Evolutionary conservation across 1,284 basidiomycete species (phyloP).

Genomic region (Trametes sp.): DNA sequence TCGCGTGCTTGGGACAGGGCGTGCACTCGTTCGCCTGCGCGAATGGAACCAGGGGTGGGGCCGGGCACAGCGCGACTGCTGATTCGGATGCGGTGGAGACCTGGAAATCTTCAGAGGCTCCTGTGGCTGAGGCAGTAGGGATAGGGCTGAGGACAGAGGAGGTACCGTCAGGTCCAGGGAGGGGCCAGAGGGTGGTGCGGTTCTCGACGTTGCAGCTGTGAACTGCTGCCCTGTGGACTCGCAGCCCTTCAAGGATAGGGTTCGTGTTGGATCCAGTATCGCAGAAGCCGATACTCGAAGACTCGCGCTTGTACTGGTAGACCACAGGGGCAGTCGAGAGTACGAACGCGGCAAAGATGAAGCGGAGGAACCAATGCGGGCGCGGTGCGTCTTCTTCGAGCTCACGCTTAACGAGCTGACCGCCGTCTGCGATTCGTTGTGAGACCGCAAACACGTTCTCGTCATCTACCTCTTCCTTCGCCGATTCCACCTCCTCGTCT

Average conservation of each 20-base stretch:
- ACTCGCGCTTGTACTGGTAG: conserved; percentile 69
- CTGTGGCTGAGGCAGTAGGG: conserved; percentile 27
- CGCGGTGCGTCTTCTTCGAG: not conserved
- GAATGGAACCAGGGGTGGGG: conserved; percentile 61
- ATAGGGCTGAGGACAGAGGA: conserved; percentile 29
- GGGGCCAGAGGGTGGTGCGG: conserved; percentile 48
- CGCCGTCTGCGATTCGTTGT: conserved; percentile 46
- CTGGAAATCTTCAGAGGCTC: not conserved
- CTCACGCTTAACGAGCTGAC: conserved; percentile 30
- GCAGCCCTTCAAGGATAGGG: conserved; percentile 57
- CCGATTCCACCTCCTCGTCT: conserved; percentile 25
- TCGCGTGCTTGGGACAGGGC: conserved; percentile 85
- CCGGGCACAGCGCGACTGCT: conserved; percentile 55
- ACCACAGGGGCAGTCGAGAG: conserved; percentile 51
- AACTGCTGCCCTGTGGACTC: conserved; percentile 53
- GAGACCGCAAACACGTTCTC: conserved; percentile 45
- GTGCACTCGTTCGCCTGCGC: conserved; percentile 79
- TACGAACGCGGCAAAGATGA: conserved; percentile 49
- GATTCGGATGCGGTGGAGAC: conserved; percentile 8
- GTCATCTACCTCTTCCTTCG: conserved; percentile 37
- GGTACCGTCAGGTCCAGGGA: conserved; percentile 41
- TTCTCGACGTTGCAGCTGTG: conserved; percentile 69
- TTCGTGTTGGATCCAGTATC: conserved; percentile 75
- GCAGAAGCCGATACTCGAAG: conserved; percentile 84
- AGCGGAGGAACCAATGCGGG: conserved; percentile 40